Base-by-base conservation (phyloP, 2,329 filamentous ascomycete species). In the Tolypocladium capitatum region DNA sequence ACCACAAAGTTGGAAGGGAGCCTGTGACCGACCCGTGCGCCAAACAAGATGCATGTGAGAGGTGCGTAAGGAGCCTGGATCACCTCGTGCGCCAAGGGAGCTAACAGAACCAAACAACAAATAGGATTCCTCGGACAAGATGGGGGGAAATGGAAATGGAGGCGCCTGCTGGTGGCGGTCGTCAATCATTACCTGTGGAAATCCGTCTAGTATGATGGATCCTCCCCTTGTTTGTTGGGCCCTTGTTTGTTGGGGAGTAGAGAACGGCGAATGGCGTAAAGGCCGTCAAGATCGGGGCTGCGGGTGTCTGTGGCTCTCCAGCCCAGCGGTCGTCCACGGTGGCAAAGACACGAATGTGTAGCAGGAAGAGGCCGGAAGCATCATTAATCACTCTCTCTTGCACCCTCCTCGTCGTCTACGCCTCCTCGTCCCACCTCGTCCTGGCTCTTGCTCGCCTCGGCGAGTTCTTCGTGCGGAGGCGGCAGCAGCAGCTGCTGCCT, bases 401-500 rank as follows among this genome's bases (percentile, higher is more conserved):
- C 16, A 24, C 24, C 2, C 24, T 41, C 36, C 21, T 21, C 7
- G 6, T 27, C 38, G 16, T 28, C 24, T n/a, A 7, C 24, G 14
- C 38, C 38, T n/a, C 9, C 16, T 28, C 16, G 10, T 16, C 24
- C 11, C 21, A 28, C 38, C 24, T 41, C 38, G 14, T 41, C 38
- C 16, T 41, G 21, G 38, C 24, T 41, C 16, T 28, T 41, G 38
- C 21, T 11, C n/a, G 38, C 8, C 8, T 41, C 38, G 14, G 14
- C 24, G 16, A n/a, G 21, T n/a, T 16, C 24, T 18, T 28, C 21
- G 24, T 28, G 38, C 16, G 38, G 38, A 27, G 24, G 16, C 36
- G 42, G 9, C 18, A 20, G 32, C 16, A 38, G 32, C 4, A 30
- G 36, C 30, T 45, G 48, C 11, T 50, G 32, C 5, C 65, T 63